Evolutionary conservation across 495 filamentous ascomycete species (phyloP), one percentile per base, ranked within the genome.

Genomic region (Penicillium antarcticum): DNA sequence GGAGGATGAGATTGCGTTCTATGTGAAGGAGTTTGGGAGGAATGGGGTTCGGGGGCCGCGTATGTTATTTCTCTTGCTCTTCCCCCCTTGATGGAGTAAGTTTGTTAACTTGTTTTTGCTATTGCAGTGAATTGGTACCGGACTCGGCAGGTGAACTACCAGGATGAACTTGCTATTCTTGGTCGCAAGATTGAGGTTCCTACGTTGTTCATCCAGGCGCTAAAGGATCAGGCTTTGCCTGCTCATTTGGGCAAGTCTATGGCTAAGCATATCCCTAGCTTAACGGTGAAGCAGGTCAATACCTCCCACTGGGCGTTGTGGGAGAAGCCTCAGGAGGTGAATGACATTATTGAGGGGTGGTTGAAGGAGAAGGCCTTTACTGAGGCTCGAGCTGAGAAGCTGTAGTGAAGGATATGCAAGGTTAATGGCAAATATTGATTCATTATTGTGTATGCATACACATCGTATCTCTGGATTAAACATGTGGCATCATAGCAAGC

Each of bases 101-200:
- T 12, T 13, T 48, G 13, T 19, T 45, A 31, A 42, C 21, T 2
- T 2, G 21, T 23, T 3, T 23, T 42, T 48, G 36, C 42, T 29
- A 0, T 41, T 23, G 4, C 3, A 85, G 82, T 84, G 44, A 85
- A 91, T 58, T 97, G 91, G 90, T 97, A 97, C 66, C 79, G 87
- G 13, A 87, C 82, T 2, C 66, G 74, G 1, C 61, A 82, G 63
- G 65, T 86, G 45, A 96, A 96, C 63, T 87, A 76, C 61, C 74
- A 88, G 9, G 89, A 96, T 44, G 92, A 97, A 57, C 61, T 78
- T 36, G 69, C 66, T 61, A 78, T 77, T 53, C 65, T 70, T 4
- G 57, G 47, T n/a, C 53, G 52, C 44, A 78, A 61, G 23, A 80
- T 95, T 53, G 73, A 80, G 14, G 70, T 84, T 40, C 92, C 92